phyloP scores from a whole-genome alignment of 2,329 filamentous ascomycete species.

The Pleurostoma richardsiae region DNA sequence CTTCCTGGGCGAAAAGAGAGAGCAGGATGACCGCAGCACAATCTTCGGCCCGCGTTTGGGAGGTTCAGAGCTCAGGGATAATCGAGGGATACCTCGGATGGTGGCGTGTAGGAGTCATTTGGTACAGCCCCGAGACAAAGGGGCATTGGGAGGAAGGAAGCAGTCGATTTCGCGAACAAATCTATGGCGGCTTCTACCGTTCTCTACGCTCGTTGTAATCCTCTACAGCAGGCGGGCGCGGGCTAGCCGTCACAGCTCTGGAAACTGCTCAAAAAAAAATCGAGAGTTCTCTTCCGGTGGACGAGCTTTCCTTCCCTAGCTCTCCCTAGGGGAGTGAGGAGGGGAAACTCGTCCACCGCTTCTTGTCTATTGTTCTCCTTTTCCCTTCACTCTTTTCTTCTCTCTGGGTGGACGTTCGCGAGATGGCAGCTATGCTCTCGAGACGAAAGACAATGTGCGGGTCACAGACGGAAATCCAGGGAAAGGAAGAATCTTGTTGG shows the following conservation, averaged over 20 bases:
- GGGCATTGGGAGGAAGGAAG: slow-evolving; percentile 6
- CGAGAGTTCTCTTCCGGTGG: too few species aligned
- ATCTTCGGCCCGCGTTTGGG: neutral
- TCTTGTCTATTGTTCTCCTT: slow-evolving; percentile 6
- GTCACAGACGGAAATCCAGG: neutral
- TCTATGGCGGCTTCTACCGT: slow-evolving; percentile 27
- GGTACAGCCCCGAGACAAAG: neutral
- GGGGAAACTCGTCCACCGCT: neutral
- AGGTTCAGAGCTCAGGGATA: neutral
- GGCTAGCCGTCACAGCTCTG: slow-evolving; percentile 9
- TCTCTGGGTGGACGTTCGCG: too few species aligned
- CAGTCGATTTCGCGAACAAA: slow-evolving; percentile 10
- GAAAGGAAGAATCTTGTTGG: neutral
- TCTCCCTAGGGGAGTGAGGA: too few species aligned
- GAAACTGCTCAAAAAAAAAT: slow-evolving; percentile 1
- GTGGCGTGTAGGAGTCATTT: neutral
- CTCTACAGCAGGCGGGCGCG: slow-evolving; percentile 9
- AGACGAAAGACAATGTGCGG: slow-evolving; percentile 2
- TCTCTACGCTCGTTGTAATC: slow-evolving; percentile 51
- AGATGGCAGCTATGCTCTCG: too few species aligned
- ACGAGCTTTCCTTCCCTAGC: too few species aligned
- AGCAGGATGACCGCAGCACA: neutral
- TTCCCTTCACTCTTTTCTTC: neutral
- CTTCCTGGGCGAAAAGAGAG: neutral
- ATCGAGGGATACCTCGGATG: neutral